Conservation (phyloP, 306 rosid genomes). For the Prunus fruticosa region DNA sequence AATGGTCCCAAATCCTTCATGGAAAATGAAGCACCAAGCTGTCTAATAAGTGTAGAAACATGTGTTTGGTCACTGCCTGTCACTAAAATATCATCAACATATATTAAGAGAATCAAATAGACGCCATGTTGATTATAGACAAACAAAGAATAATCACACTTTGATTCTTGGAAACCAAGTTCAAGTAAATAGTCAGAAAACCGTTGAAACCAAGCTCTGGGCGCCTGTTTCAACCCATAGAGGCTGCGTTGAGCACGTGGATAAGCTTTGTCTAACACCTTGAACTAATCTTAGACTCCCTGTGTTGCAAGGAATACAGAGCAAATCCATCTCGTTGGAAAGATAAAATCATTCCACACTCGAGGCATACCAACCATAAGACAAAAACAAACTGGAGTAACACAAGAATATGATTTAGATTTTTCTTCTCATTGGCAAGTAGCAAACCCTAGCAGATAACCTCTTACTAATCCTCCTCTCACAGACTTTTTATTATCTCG, state of each 20-base stretch:
- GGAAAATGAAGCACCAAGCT: not conserved
- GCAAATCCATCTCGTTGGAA: conserved; percentile 90
- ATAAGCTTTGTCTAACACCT: too few relatives aligned
- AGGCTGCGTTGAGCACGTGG: too few relatives aligned
- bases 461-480: conserved; percentile 94
- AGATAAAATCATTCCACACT: conserved; percentile 17
- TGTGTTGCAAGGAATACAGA: conserved; percentile 82
- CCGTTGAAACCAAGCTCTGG: not conserved
- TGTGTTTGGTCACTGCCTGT: not conserved
- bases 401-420: not conserved
- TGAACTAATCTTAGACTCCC: conserved; percentile 89
- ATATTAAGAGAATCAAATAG: not conserved
- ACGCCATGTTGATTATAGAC: not conserved
- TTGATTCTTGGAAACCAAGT: not conserved
- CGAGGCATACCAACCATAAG: conserved; percentile 9
- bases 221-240: not conserved
- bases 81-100: not conserved
- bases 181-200: not conserved
- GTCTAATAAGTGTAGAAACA: not conserved
- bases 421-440: conserved; percentile 13
- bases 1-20: not conserved
- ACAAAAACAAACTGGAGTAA: conserved; percentile 7
- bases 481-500: conserved; percentile 86
- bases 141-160: too few relatives aligned
- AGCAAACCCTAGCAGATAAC: conserved; percentile 37